Evolutionary conservation across 2,329 filamentous ascomycete species (phyloP).

Genomic region (Epichloe festucae): DNA sequence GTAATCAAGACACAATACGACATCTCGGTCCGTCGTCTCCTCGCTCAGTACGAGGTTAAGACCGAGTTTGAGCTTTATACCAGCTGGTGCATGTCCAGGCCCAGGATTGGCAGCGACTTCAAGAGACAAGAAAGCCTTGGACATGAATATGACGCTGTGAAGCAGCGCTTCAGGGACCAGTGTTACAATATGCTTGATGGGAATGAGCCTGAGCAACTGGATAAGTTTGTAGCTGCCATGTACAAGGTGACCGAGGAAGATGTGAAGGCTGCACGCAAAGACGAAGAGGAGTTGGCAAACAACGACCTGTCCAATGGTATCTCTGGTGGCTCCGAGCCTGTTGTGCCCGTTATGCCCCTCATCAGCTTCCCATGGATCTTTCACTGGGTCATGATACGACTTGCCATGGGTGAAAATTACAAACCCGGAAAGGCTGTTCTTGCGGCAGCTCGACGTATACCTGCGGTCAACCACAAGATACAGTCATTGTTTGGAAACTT

Average conservation of each 20-base stretch:
- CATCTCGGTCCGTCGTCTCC: conserved; percentile 58
- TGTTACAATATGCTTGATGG: conserved; percentile 55
- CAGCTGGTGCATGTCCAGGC: conserved; percentile 67
- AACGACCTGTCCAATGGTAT: conserved; percentile 10
- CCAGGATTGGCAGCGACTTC: conserved; percentile 62
- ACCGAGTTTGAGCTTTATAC: conserved; percentile 92
- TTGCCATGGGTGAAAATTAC: conserved; percentile 16
- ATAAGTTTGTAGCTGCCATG: conserved; percentile 71
- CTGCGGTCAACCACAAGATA: not conserved
- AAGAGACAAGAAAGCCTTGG: conserved; percentile 79
- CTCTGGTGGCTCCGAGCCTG: not conserved
- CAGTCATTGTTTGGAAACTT: not conserved
- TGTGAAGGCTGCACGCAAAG: conserved; percentile 40
- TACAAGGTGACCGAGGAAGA: conserved; percentile 72
- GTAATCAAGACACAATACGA: conserved; percentile 71
- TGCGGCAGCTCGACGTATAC: conserved; percentile 6
- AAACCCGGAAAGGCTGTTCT: conserved; percentile 10
- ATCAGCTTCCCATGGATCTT: conserved; percentile 96
- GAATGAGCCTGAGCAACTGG: conserved; percentile 43
- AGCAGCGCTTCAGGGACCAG: conserved; percentile 51
- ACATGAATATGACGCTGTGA: conserved; percentile 50
- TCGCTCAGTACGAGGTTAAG: conserved; percentile 69
- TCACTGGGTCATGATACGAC: conserved; percentile 36
- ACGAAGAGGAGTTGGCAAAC: conserved; percentile 18
- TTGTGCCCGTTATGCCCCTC: conserved; percentile 47